Conservation (phyloP, 108 stramenopile genomes). For the Nitzschia inconspicua region DNA sequence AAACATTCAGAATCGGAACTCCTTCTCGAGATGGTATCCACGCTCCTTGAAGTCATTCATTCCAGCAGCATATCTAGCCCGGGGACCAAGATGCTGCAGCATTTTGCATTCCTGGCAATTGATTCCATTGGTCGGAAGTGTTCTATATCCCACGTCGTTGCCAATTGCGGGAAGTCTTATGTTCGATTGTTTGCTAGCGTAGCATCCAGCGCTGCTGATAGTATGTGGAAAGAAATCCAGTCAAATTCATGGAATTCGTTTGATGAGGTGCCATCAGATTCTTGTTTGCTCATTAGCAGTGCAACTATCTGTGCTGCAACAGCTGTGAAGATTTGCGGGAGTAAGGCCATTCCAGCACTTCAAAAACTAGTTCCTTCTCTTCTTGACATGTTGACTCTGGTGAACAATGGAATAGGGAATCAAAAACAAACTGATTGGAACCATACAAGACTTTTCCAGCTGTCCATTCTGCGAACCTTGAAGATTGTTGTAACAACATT, state of each 20-base stretch:
- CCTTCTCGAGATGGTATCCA: constrained; percentile 74
- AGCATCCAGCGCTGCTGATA: constrained; percentile 2
- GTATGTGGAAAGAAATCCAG: not conserved
- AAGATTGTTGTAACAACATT: constrained; percentile 56
- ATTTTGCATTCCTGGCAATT: constrained; percentile 67
- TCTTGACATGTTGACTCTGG: constrained; percentile 30
- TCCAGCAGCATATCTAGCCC: not conserved
- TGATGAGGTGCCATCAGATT: not conserved
- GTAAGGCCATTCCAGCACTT: constrained; percentile 53
- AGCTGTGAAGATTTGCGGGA: constrained; percentile 54
- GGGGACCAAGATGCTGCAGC: constrained; percentile 34
- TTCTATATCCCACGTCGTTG: not conserved
- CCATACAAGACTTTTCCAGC: constrained; percentile 43
- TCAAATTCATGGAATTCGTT: not conserved
- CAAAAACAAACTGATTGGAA: constrained; percentile 9
- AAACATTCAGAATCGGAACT: constrained; percentile 60
- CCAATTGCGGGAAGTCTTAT: constrained; percentile 9
- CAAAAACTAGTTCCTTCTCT: constrained; percentile 63
- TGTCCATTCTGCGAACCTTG: constrained; percentile 51
- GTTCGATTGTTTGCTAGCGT: constrained; percentile 4
- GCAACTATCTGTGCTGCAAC: constrained; percentile 61
- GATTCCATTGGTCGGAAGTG: constrained; percentile 48
- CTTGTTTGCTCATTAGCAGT: constrained; percentile 31
- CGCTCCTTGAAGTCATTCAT: constrained; percentile 38
- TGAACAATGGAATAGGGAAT: constrained; percentile 22